Evolutionary conservation across 495 filamentous ascomycete species (phyloP), one percentile per base, ranked within the genome.

Genomic region (Usnea hakonensis): DNA sequence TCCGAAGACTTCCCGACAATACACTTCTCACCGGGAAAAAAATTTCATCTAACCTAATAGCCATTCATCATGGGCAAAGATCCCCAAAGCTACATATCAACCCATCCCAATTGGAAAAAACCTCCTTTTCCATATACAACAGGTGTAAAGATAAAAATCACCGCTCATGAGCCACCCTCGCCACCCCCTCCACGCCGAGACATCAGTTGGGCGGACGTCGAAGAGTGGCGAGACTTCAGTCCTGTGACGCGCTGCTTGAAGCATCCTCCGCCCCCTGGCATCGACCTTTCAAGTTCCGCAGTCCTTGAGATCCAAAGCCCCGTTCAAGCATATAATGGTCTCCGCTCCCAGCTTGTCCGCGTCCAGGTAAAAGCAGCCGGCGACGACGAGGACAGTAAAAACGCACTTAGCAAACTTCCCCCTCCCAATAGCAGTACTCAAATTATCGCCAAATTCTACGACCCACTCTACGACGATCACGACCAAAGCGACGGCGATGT

Each of bases 401-500:
- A 32, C 26, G 43, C 46, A 35, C 35, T 37, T 11, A 11, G 35
- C 11, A 37, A 37, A 37, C 5, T 37, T 11, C 61, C 62, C 55
- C 35, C 55, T 53, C 55, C 14, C 35, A 54, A 64, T 19, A 37
- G 35, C 35, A 5, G 11, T 6, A 59, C 43, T 33, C 68, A 53
- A 46, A 62, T 72, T 28, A 69, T 72, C 56, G 70, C 70, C 32
- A 72, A 74, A 32, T 48, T 72, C 38, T 74, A 72, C 56, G 70
- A 72, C 63, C 69, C 72, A 44, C 63, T 72, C 37, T 74, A 71
- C 48, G 62, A 67, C 46, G 60, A 72, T 55, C 63, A 72, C 64
- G 67, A 71, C 16, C 44, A 56, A 41, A 66, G 63, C 30, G 33
- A 64, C 36, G 57, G 68, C 60, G 57, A 72, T 52, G 66, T 67